These are phyloP conservation scores for Cyclanthera cordifolia DNA, from an alignment of 306 rosid species.

Conservation along the genomic window DNA sequence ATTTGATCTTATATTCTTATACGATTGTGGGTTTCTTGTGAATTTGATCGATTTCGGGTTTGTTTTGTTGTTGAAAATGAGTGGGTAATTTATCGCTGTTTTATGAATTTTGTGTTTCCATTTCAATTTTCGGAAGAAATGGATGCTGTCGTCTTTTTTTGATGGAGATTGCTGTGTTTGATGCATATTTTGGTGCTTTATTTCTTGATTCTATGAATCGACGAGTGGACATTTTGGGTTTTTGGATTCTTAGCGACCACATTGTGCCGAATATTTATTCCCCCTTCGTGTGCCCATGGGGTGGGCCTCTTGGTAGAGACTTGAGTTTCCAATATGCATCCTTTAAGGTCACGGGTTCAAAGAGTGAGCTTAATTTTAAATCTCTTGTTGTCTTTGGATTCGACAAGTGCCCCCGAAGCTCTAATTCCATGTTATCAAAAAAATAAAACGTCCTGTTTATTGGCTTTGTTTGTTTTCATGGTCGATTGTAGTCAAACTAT, in stretches of 20 bases:
- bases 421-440: too few relatives aligned
- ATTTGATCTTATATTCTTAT: slow-evolving; percentile 18
- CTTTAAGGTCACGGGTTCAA: too few relatives aligned
- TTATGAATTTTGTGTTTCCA: background rate
- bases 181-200: background rate
- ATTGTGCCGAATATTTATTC: background rate
- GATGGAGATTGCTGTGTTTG: background rate
- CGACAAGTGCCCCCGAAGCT: too few relatives aligned
- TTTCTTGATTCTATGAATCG: background rate
- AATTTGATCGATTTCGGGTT: background rate
- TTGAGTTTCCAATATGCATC: too few relatives aligned
- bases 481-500: too few relatives aligned
- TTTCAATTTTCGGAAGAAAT: background rate
- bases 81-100: background rate
- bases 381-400: too few relatives aligned
- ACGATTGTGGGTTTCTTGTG: background rate
- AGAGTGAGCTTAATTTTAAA: too few relatives aligned
- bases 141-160: background rate
- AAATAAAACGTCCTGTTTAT: too few relatives aligned
- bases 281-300: background rate
- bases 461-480: background rate
- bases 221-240: background rate
- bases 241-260: background rate
- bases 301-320: too few relatives aligned
- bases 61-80: background rate